Evolutionary conservation across 202 grass and related monocot species (phyloP).

Genomic region (Cymbopogon flexuosus): DNA sequence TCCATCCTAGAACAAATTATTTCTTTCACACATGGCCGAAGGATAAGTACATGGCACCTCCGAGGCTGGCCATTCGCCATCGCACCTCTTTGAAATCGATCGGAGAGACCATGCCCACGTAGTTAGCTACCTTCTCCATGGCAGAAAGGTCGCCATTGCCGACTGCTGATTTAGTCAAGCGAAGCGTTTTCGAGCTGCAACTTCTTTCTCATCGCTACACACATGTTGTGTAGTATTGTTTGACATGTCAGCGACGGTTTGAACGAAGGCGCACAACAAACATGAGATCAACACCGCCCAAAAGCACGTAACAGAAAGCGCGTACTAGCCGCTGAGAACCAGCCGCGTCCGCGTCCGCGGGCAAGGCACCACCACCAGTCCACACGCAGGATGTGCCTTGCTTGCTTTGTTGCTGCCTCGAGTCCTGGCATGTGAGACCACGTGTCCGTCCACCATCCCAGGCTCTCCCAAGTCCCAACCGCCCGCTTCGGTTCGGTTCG

Average conservation of each 20-base stretch:
- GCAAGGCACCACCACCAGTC: not conserved
- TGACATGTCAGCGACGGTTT: not conserved
- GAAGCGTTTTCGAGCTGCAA: not conserved
- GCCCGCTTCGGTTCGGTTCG: not conserved
- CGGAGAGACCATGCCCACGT: too few relatives aligned
- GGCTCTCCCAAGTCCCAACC: not conserved
- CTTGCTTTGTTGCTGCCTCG: not conserved
- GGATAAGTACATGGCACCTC: too few relatives aligned
- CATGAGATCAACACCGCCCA: not conserved
- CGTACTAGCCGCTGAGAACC: constrained; percentile 5
- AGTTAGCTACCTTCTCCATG: too few relatives aligned
- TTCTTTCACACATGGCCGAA: too few relatives aligned
- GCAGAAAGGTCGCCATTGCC: constrained; percentile 28
- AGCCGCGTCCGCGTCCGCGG: not conserved
- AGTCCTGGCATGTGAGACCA: not conserved
- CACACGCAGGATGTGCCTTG: not conserved
- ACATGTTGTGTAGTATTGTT: not conserved
- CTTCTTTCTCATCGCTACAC: not conserved
- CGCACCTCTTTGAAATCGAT: too few relatives aligned
- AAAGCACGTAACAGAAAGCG: not conserved
- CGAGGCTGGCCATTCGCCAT: too few relatives aligned
- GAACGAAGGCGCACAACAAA: not conserved
- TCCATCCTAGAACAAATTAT: too few relatives aligned
- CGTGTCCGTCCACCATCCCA: not conserved
- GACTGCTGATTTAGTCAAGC: not conserved